phyloP scores from a whole-genome alignment of 208 protist species.

The Crithidia thermophila region DNA sequence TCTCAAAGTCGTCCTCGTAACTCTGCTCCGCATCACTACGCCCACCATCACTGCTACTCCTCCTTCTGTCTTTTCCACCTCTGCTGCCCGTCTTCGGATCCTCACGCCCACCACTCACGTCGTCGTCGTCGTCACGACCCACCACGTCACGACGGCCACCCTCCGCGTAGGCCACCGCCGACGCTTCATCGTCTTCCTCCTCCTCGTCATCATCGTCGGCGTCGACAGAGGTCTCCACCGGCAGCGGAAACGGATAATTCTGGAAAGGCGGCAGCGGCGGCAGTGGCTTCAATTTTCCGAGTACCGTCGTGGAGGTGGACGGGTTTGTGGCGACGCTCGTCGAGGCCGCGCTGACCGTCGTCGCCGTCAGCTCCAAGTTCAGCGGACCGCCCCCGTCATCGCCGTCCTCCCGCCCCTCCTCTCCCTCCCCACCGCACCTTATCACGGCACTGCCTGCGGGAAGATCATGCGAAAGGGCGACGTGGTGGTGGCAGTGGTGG shows the following conservation, averaged over 20 bases:
- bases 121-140: too few species aligned
- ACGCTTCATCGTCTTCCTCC: background rate
- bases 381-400: background rate
- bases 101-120: too few species aligned
- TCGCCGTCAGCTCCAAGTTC: background rate
- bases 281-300: conserved; percentile 5
- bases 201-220: background rate
- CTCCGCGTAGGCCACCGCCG: too few species aligned
- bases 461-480: too few species aligned
- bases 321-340: background rate
- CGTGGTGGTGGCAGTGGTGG: too few species aligned
- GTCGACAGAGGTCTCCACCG: conserved; percentile 7
- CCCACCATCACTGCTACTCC: too few species aligned
- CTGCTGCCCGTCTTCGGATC: too few species aligned
- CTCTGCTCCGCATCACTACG: too few species aligned
- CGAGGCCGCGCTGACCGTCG: background rate
- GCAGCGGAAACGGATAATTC: conserved; percentile 19
- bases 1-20: conserved; percentile 8
- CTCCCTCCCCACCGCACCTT: background rate
- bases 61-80: too few species aligned
- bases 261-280: conserved; percentile 10
- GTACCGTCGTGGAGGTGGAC: background rate
- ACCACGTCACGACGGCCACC: too few species aligned
- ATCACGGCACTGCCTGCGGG: too few species aligned
- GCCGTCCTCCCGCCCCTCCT: too few species aligned